These are phyloP conservation scores for Ustilago sp. DNA, from an alignment of 1,284 basidiomycete genomes.

Conservation along the genomic window DNA sequence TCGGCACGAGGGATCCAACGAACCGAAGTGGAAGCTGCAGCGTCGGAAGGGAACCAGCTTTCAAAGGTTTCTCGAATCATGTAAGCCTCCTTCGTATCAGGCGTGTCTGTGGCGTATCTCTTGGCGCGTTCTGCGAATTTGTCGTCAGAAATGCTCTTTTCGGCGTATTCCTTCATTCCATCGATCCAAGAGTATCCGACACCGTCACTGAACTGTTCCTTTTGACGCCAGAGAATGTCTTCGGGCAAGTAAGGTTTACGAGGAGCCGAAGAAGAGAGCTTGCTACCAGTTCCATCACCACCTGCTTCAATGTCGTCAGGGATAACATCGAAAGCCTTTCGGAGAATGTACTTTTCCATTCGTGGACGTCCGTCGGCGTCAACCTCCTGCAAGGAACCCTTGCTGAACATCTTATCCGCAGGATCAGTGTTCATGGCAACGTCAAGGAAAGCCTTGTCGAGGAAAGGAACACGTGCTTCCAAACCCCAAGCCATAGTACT, in stretches of 20 bases:
- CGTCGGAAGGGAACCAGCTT: slow-evolving; percentile 77
- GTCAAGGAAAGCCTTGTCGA: slow-evolving; percentile 96
- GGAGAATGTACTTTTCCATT: slow-evolving; percentile 83
- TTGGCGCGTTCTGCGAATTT: slow-evolving; percentile 80
- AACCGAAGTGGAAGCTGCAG: slow-evolving; percentile 92
- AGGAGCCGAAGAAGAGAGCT: slow-evolving; percentile 13
- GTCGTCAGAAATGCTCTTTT: slow-evolving; percentile 81
- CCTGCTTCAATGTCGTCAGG: slow-evolving; percentile 79
- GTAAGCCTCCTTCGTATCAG: slow-evolving; percentile 98
- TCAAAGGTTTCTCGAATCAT: slow-evolving; percentile 95
- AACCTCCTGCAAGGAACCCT: slow-evolving; percentile 79
- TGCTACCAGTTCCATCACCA: slow-evolving; percentile 36
- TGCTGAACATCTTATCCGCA: slow-evolving; percentile 89
- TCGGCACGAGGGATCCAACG: slow-evolving; percentile 76
- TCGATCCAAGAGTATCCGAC: slow-evolving; percentile 99
- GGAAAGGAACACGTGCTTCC: slow-evolving; percentile 98
- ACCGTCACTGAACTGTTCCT: slow-evolving; percentile 99
- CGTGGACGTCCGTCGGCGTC: slow-evolving; percentile 73
- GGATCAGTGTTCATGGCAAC: slow-evolving; percentile 92
- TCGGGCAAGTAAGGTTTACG: slow-evolving; percentile 84
- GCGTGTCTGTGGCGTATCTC: slow-evolving; percentile 84
- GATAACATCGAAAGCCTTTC: slow-evolving; percentile 92
- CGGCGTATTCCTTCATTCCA: slow-evolving; percentile 94
- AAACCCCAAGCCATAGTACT: slow-evolving; percentile 99
- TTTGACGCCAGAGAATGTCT: slow-evolving; percentile 97